phyloP scores from a whole-genome alignment of 805 yeast genomes.

The Hanseniaspora pseudoguilliermondii region DNA sequence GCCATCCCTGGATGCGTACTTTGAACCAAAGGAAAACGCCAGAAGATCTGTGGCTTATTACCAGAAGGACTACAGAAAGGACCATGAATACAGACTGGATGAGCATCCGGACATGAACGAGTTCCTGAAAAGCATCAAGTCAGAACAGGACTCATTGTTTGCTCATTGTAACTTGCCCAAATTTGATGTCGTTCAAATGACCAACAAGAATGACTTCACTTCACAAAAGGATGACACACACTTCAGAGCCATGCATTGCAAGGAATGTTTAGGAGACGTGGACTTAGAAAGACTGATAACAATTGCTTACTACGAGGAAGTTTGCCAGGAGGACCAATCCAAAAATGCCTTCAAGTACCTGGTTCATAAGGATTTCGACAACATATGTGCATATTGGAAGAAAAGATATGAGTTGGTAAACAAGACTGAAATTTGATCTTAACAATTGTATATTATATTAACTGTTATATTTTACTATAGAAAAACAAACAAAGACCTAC shows the following conservation, averaged over 20 bases:
- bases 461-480: too few relatives aligned
- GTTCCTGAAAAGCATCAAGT: slow-evolving; percentile 9
- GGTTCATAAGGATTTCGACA: background rate
- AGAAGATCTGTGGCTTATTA: slow-evolving; percentile 65
- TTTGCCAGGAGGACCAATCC: slow-evolving; percentile 6
- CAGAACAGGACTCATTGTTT: slow-evolving; percentile 23
- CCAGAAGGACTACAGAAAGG: slow-evolving; percentile 55
- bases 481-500: too few relatives aligned
- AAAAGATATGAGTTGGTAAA: background rate
- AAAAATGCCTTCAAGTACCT: slow-evolving; percentile 3
- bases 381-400: slow-evolving; percentile 9
- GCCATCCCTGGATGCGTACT: slow-evolving; percentile 30
- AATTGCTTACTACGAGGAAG: background rate
- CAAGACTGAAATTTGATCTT: background rate
- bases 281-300: slow-evolving; percentile 9
- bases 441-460: too few relatives aligned
- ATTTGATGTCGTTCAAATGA: slow-evolving; percentile 26
- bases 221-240: slow-evolving; percentile 11
- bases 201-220: slow-evolving; percentile 17
- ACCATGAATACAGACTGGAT: slow-evolving; percentile 27
- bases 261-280: background rate
- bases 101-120: background rate
- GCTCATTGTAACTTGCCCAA: slow-evolving; percentile 33
- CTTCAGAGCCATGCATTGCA: slow-evolving; percentile 9
- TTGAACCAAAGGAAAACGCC: slow-evolving; percentile 23